Evolutionary conservation across 495 filamentous ascomycete genomes (phyloP), one percentile per base, ranked within the genome.

Genomic region (Parathielavia appendiculata): DNA sequence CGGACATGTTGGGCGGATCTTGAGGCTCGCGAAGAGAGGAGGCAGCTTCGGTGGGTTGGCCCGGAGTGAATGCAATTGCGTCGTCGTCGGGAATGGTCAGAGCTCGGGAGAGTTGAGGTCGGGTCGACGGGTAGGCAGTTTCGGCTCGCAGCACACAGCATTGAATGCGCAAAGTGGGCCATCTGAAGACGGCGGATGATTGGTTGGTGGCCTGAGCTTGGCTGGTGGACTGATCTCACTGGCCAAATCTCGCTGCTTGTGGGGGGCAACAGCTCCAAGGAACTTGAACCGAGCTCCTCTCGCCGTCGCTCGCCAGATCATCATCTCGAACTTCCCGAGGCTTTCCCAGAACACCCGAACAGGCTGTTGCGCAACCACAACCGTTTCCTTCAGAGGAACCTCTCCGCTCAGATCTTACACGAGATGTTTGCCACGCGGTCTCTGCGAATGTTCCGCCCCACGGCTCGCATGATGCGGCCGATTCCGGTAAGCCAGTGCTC

Each of bases 351-450:
- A 54, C 36, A 62, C 50, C 55, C 60, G 44, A 58, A 58, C 50
- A 9, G 38, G 39, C 22, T 20, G 38, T 40, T 38, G 40, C 48
- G 48, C 39, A 57, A 69, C 54, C 53, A 43, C 57, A 50, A 36
- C 41, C 43, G 26, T 56, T 52, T 44, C 23, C 23, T 48, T 48
- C 40, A 54, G 48, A 63, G 65, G 56, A 57, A 63, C 54, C 57
- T 71, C 68, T 67, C 66, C 68, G 65, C 68, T 71, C 68, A 58
- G 50, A 56, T 23, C 26, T 55, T 55, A 59, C 2, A 13, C 77
- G 77, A 67, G 34, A 91, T 93, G 89, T 84, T 83, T 72, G 79
- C 87, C 60, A 87, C 87, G 66, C 69, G 73, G 64, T 66, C 75
- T 69, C 65, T 81, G 62, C 73, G 76, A 60, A 76, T 75, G 73